Conservation (phyloP, 192 early-diverging fungal species). For the Coemansia guatemalensis region DNA sequence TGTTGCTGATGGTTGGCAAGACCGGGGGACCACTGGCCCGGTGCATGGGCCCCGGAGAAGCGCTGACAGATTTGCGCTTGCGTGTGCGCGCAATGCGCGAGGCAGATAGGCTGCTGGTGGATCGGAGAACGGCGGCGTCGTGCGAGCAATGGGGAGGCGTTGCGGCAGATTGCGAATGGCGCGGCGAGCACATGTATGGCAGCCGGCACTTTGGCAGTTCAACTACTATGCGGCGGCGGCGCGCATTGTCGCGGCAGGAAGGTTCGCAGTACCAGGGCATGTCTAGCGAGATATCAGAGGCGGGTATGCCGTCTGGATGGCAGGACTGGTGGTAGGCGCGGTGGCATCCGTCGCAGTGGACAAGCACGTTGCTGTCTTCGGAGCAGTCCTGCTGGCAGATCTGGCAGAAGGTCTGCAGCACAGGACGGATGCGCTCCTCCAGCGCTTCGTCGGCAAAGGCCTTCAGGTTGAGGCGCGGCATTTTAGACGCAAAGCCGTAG, state of each 20-base stretch:
- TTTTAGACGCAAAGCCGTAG: conserved; percentile 87
- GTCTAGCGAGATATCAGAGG: conserved; percentile 12
- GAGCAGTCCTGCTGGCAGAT: conserved; percentile 73
- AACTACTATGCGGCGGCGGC: conserved; percentile 44
- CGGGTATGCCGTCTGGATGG: conserved; percentile 42
- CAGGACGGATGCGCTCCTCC: conserved; percentile 76
- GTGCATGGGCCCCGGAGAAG: conserved; percentile 16
- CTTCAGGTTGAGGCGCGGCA: conserved; percentile 80
- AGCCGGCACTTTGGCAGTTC: conserved; percentile 53
- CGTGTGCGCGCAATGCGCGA: conserved; percentile 21
- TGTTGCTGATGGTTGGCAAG: not conserved
- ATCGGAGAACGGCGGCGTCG: not conserved
- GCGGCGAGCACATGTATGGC: conserved; percentile 53
- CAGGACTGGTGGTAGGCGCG: conserved; percentile 80
- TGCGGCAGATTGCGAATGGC: conserved; percentile 14
- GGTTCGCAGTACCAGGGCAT: conserved; percentile 46
- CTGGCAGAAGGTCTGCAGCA: conserved; percentile 85
- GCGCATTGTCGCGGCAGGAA: conserved; percentile 43
- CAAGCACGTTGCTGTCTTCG: conserved; percentile 59
- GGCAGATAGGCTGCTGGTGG: conserved; percentile 1
- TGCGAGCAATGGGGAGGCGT: not conserved
- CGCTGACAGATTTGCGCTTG: conserved; percentile 30
- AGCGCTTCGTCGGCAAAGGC: conserved; percentile 74
- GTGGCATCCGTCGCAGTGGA: conserved; percentile 84
- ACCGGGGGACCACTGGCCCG: not conserved